Conservation (phyloP, 2,329 filamentous ascomycete species). For the Diaporthe ampelina region DNA sequence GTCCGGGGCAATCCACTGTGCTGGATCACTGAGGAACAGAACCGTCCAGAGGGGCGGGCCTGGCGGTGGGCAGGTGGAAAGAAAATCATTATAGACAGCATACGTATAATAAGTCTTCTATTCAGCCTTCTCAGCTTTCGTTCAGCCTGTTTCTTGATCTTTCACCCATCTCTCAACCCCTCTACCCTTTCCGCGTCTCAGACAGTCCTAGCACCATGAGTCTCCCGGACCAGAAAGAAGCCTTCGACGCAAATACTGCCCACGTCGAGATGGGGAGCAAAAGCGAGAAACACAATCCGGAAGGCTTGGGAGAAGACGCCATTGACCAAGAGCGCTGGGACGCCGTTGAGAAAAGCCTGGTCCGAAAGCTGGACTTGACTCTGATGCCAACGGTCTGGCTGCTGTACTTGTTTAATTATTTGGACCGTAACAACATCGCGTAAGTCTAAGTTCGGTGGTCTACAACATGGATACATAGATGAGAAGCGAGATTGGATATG, state of each 20-base stretch:
- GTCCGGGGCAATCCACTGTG: neutral
- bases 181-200: neutral
- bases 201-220: neutral
- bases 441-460: too few relatives aligned
- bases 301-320: neutral
- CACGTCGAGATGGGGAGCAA: neutral
- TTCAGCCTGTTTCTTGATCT: neutral
- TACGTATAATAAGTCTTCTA: neutral
- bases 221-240: neutral
- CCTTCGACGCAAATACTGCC: neutral
- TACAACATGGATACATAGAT: too few relatives aligned
- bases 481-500: too few relatives aligned
- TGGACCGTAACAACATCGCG: conserved; percentile 13
- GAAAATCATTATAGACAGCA: neutral
- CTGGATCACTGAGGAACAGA: neutral
- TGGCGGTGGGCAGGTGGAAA: neutral
- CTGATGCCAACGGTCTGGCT: conserved; percentile 57
- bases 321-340: conserved; percentile 27
- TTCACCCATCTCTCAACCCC: neutral
- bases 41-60: too few relatives aligned
- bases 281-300: neutral
- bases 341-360: conserved; percentile 52
- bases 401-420: conserved; percentile 52
- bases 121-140: neutral
- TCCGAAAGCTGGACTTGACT: conserved; percentile 53